Percentiles rank a stretch among this genome's conserved stretches.
phyloP scores from a whole-genome alignment of 2,329 filamentous ascomycete genomes.

The Tolypocladium guangdongense region DNA sequence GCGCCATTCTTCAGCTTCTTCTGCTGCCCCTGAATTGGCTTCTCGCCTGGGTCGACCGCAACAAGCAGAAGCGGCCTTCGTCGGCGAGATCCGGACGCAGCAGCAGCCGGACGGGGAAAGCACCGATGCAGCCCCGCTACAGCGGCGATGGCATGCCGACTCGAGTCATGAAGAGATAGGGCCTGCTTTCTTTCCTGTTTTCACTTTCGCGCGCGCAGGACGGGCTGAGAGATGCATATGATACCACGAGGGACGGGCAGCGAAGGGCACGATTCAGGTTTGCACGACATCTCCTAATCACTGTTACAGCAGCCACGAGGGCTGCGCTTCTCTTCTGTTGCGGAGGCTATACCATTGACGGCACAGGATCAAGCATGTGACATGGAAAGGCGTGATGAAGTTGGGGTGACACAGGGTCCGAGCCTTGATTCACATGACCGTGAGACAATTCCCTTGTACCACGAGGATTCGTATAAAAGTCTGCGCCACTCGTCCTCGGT shows the following conservation, averaged over 20 bases:
- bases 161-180: constrained; percentile 4
- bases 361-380: background rate
- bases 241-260: background rate
- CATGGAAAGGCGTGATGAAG: background rate
- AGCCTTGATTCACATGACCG: background rate
- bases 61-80: background rate
- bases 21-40: constrained; percentile 31
- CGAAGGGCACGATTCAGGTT: background rate
- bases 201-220: too few relatives aligned
- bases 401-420: background rate
- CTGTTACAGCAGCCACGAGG: background rate
- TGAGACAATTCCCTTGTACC: background rate
- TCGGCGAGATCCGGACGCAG: constrained; percentile 1
- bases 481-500: background rate
- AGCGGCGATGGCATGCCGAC: constrained; percentile 6
- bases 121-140: constrained; percentile 1
- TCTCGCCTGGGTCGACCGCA: constrained; percentile 6
- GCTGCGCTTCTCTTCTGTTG: background rate
- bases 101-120: constrained; percentile 3
- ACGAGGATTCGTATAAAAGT: background rate
- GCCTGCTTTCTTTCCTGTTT: too few relatives aligned
- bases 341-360: background rate
- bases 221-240: background rate
- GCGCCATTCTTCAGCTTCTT: constrained; percentile 25
- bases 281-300: background rate